Evolutionary conservation across 2,329 filamentous ascomycete genomes (phyloP).

Genomic region (Knufia petricola): DNA sequence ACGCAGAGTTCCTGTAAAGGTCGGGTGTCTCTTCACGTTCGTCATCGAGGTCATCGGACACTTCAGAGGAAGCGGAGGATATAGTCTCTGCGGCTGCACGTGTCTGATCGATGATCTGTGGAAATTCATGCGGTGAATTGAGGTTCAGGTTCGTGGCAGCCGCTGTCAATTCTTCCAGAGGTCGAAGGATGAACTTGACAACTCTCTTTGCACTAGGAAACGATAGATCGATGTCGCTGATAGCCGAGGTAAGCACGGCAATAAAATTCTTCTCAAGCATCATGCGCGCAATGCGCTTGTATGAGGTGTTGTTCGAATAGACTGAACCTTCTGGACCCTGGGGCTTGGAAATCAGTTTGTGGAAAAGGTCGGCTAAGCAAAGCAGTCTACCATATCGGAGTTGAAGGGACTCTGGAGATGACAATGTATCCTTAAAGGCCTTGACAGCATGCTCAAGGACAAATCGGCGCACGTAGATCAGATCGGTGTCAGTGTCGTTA

Average conservation of each 20-base stretch:
- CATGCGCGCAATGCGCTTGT: conserved; percentile 76
- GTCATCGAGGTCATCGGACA: conserved; percentile 81
- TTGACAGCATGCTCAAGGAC: conserved; percentile 88
- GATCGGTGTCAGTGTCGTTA: conserved; percentile 68
- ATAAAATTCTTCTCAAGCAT: conserved; percentile 99
- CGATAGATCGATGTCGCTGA: conserved; percentile 90
- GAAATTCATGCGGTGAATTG: conserved; percentile 50
- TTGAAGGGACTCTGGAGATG: conserved; percentile 70
- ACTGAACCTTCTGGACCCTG: conserved; percentile 49
- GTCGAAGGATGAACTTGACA: conserved; percentile 90
- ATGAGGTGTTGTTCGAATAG: conserved; percentile 42
- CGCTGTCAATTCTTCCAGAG: conserved; percentile 75
- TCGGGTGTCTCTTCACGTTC: conserved; percentile 92
- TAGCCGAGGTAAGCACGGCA: conserved; percentile 75
- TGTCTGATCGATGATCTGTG: conserved; percentile 57
- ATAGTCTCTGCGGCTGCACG: conserved; percentile 79
- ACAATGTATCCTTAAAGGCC: conserved; percentile 78
- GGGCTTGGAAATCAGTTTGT: conserved; percentile 77
- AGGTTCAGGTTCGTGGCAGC: conserved; percentile 81
- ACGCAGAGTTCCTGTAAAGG: conserved; percentile 87
- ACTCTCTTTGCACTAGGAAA: conserved; percentile 88
- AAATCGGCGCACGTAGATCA: conserved; percentile 88
- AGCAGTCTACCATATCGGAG: conserved; percentile 80
- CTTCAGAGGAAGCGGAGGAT: conserved; percentile 65
- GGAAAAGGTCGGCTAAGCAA: conserved; percentile 81